Evolutionary conservation across 305 asterid genomes (phyloP), one percentile per base, ranked within the genome.

Genomic region (Fraxinus paxiana): DNA sequence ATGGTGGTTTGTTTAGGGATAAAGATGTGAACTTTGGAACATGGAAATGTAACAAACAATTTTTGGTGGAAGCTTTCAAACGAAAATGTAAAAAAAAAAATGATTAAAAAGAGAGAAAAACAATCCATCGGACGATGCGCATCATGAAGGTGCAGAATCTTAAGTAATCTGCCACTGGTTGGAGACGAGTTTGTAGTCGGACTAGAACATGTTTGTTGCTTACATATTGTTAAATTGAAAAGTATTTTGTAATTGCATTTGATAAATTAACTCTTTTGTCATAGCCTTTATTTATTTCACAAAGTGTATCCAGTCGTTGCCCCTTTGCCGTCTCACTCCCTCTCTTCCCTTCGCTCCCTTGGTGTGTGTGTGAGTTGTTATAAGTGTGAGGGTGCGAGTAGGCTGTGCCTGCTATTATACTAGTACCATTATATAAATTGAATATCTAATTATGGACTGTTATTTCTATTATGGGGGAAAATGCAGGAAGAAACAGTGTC

Each of bases 401-500:
- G 56, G 56, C 56, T 46, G 56, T 3, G 18, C 56, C 54, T 46
- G 18, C 18, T 48, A 15, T 15, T 48, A 15, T 48, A 26, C 6
- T 63, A 20, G 31, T 26, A 3, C n/a, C 30, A 63, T 63, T 22
- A 63, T 63, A 26, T 24, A 22, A 22, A 24, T 63, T 24, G 9
- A 63, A 63, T 1, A 10, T 24, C 72, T 22, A 63, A 63, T 63
- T 24, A 8, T 63, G 65, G 30, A 48, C 61, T 4, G 61, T 15
- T 48, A 13, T 48, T 48, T 48, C 15, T 48, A 15, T 46, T 48
- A 15, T 48, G 59, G 70, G 70, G 88, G 87, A 77, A 37, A 80
- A 89, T 61, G 73, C 41, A 13, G 35, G 85, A 86, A 61, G 87
- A 82, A 73, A 70, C 87, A 28, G 41, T 92, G 81, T 94, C 98